Evolutionary conservation across 176 grass and related monocot species (phyloP).

Genomic region (Coix lacrymajobi): DNA sequence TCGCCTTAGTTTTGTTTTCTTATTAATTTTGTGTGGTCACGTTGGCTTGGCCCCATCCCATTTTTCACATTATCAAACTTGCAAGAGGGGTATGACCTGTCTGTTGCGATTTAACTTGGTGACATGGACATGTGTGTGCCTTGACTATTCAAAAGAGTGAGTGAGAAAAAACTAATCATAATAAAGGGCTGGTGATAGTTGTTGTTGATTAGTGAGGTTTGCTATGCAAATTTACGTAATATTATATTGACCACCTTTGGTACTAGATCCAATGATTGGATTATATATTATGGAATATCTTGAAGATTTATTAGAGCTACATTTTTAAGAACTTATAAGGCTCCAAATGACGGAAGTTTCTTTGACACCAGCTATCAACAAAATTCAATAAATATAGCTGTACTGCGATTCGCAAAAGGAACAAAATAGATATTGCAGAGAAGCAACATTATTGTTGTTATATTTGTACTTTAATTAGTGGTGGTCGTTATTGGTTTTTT

Average conservation of each 20-base stretch:
- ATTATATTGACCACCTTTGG: not conserved
- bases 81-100: not conserved
- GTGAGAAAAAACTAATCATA: not conserved
- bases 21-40: constrained; percentile 12
- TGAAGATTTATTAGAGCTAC: not conserved
- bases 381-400: not conserved
- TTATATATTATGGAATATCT: not conserved
- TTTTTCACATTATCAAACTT: not conserved
- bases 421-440: not conserved
- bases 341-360: not conserved
- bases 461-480: not conserved
- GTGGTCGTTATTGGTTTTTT: not conserved
- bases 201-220: not conserved
- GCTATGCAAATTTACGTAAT: not conserved
- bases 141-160: constrained; percentile 15
- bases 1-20: not conserved
- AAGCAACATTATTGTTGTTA: not conserved
- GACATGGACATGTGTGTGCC: constrained; percentile 13
- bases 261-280: constrained; percentile 20
- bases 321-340: not conserved
- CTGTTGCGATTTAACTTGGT: constrained; percentile 21
- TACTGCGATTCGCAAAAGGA: not conserved
- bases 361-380: not conserved
- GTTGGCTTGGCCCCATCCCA: not conserved
- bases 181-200: not conserved